Base-by-base conservation (phyloP, 176 grass and related monocot genomes). In the Carex pumila region DNA sequence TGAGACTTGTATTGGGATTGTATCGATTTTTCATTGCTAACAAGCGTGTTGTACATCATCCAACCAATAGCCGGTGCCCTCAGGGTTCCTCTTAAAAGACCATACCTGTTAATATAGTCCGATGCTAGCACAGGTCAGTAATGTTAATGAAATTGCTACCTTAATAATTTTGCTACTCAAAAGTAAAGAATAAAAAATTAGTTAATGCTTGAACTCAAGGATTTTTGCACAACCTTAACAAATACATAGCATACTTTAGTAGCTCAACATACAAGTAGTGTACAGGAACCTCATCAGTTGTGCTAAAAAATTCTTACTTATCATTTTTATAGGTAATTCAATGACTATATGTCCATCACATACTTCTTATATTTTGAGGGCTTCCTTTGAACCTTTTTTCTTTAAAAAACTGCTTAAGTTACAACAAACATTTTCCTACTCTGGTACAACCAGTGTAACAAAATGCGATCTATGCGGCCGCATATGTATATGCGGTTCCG, bases 31-130 rank as follows among this genome's bases (percentile, higher is more conserved):
- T 99, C 88, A 19, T 99, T 99, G 93, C 97, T 94, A 69, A 95
- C 93, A 30, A 94, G 91, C 86, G 92, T 71, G 60, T 99, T 99
- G 87, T 95, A 99, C 93, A 96, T 93, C 91, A 99, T 92, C 93
- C 89, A 90, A 68, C 93, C 93, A 13, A 96, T 74, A 3, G 91
- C 96, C 30, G 96, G 93, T 11, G 91, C 91, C 50, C 93, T 89
- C 5, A 99, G 88, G 30, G 91, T 95, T 79, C 96, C 93, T 50
- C 90, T 85, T 84, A 99, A 78, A 87, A 94, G 90, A 30, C 87
- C 97, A 13, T 99, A 99, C 80, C 93, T 99, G 41, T 66, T 59
- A 22, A 30, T 47, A 56, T n/a, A 43, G 6, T 53, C 22, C 54
- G 71, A 13, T 30, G 13, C 37, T 30, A 21, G 50, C 6, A 57